Evolutionary conservation across 208 protist genomes (phyloP), one percentile per base, ranked within the genome.

Genomic region (Kentomonas sorsogonicus): DNA sequence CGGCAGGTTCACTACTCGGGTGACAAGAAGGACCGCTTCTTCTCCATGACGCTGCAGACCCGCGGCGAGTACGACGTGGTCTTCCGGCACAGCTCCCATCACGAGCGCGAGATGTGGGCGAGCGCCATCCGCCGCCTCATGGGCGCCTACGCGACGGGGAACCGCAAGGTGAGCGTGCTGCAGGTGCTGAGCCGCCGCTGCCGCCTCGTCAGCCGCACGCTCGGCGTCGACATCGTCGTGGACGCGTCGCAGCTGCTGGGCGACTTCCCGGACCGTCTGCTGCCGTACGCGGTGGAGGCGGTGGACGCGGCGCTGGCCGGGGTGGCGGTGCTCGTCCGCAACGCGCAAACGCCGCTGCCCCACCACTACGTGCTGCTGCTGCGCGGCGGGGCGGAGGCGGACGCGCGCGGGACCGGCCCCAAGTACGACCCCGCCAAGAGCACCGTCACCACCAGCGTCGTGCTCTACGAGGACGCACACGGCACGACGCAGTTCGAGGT

Each of bases 1-100:
- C 77, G 79, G 20, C 72, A 72, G 33, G 84, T 94, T 1, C 63
- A 83, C 38, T 87, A 83, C 56, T 67, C 80, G 0, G 74, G 76
- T n/a, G 82, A 81, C 46, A 89, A 84, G 58, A 74, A 91, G 55
- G 91, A 87, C 45, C 76, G 76, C n/a, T 90, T 85, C 33, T 89
- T 77, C 48, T 67, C 80, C 30, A 80, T 94, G 71, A 57, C 74
- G 6, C 29, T 94, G 43, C 71, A 85, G 26, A 74, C 79, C 23
- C 75, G 79, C 13, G 44, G 50, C 10, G 51, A 60, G 23, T 41
- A 68, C 33, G 69, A 71, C 40, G 69, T 91, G 38, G 77, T 77
- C 48, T 87, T 94, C 54, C 73, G 75, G 22, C 67, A 91, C 45
- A 76, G 71, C 68, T 83, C 74, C 26, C 63, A 72, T 15, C 73